Evolutionary conservation across 202 grass and related monocot species (phyloP).

Genomic region (Miscanthus sacchariflorus): DNA sequence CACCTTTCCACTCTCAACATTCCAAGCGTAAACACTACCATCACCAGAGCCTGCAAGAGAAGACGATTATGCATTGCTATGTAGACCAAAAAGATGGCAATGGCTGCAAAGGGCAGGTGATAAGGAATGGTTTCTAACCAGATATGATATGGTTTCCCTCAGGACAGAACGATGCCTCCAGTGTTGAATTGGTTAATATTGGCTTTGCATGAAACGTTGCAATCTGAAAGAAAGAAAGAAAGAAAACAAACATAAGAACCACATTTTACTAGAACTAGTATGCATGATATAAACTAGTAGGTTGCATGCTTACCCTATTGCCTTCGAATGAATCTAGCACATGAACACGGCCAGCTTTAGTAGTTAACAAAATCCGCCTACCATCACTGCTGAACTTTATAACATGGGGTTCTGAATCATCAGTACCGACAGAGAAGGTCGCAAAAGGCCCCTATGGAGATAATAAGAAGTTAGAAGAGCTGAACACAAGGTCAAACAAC

Average conservation of each 20-base stretch:
- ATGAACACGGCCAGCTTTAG: conserved; percentile 80
- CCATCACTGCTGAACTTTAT: conserved; percentile 96
- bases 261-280: background rate
- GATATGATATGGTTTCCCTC: conserved; percentile 93
- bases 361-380: conserved; percentile 81
- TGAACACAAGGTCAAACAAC: conserved; percentile 15
- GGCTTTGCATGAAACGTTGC: conserved; percentile 84
- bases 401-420: conserved; percentile 87
- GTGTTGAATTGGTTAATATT: conserved; percentile 65
- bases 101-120: background rate
- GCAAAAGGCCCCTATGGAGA: conserved; percentile 81
- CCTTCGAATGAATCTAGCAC: conserved; percentile 95
- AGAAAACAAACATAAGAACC: background rate
- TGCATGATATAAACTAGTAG: conserved; percentile 33
- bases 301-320: conserved; percentile 61
- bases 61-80: background rate
- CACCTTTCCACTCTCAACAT: conserved; percentile 84
- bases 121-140: conserved; percentile 52
- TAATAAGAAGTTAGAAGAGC: conserved; percentile 36
- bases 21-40: conserved; percentile 93
- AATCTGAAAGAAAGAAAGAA: conserved; percentile 48
- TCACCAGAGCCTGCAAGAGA: conserved; percentile 79
- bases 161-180: conserved; percentile 97
- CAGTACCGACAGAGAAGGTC: conserved; percentile 71
- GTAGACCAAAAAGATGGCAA: background rate